Evolutionary conservation across 139 green algal species (phyloP), one percentile per base, ranked within the genome.

Genomic region (Coelastrella sp.): DNA sequence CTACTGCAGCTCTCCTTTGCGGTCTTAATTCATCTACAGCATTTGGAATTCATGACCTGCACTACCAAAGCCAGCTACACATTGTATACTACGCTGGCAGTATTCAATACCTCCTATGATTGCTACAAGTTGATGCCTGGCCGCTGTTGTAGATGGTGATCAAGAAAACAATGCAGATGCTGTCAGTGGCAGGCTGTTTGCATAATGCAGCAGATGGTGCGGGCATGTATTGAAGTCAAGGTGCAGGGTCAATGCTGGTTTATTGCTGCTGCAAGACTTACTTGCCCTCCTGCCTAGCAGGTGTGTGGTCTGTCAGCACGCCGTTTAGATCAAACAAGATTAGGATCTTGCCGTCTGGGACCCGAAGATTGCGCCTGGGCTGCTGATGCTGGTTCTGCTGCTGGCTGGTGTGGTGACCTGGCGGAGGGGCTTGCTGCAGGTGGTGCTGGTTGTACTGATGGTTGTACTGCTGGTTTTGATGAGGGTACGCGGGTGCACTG

Each of bases 261-360:
- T 0, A 9, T 27, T 32, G 53, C 53, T 27, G 48, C 48, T 57
- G 17, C 30, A 1, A 38, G 1, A 71, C 62, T 71, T 5, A 71
- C 62, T 74, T 74, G 15, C 69, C 82, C 59, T 82, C 82, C 13
- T 75, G 11, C 51, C 82, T 51, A 45, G 69, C 53, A 34, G 82
- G 82, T 8, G 82, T 87, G 25, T 87, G 53, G 25, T 81, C 30
- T 32, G 89, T 92, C 21, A 78, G 30, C 79, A 63, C 74, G 51
- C 91, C 91, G 40, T 93, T 92, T 21, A 94, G 66, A 48, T 94
- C 91, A 62, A 94, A 94, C 38, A 94, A 37, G 3, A 93, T 38
- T 21, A 91, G 80, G 38, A 77, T 82, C 35, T 62, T 57, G 57
- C 53, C n/a, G 2, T 43, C 59, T 67, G 59, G 8, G 1, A 67